Conservation (phyloP, 495 filamentous ascomycete genomes). For the Hypoxylon rickii region DNA sequence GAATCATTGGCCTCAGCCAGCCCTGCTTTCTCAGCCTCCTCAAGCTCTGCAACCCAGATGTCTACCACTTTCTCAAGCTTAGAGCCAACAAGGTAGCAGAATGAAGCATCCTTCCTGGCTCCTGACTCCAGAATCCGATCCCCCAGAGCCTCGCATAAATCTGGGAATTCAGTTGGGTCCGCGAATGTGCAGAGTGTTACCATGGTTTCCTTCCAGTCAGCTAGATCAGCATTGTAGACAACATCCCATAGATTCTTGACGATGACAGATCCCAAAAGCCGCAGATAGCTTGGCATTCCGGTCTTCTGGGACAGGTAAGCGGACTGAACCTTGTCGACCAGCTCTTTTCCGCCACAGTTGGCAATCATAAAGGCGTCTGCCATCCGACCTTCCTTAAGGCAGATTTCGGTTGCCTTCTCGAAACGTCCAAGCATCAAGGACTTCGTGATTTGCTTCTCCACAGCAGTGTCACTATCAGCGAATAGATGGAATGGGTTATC, state of each 20-base stretch:
- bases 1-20: slow-evolving; percentile 72
- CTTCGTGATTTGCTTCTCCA: slow-evolving; percentile 85
- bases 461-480: slow-evolving; percentile 74
- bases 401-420: slow-evolving; percentile 85
- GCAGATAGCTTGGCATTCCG: slow-evolving; percentile 86
- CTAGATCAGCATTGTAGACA: slow-evolving; percentile 90
- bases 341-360: slow-evolving; percentile 91
- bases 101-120: slow-evolving; percentile 82
- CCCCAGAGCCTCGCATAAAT: slow-evolving; percentile 94
- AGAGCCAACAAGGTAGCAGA: slow-evolving; percentile 93
- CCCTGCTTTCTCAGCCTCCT: slow-evolving; percentile 76
- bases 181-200: slow-evolving; percentile 94
- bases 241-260: slow-evolving; percentile 98
- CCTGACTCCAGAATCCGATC: slow-evolving; percentile 83
- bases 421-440: slow-evolving; percentile 89
- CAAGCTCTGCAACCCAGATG: slow-evolving; percentile 90
- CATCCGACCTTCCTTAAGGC: slow-evolving; percentile 82
- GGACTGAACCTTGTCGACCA: slow-evolving; percentile 91
- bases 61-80: slow-evolving; percentile 95
- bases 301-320: slow-evolving; percentile 85
- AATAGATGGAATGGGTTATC: slow-evolving; percentile 66
- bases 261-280: slow-evolving; percentile 87
- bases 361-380: slow-evolving; percentile 98
- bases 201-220: slow-evolving; percentile 97
- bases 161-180: slow-evolving; percentile 84